Percentiles rank a stretch among this genome's conserved stretches.
These are phyloP conservation scores for Globisporangium mamillatum DNA, from an alignment of 352 stramenopile genomes.

Conservation along the genomic window DNA sequence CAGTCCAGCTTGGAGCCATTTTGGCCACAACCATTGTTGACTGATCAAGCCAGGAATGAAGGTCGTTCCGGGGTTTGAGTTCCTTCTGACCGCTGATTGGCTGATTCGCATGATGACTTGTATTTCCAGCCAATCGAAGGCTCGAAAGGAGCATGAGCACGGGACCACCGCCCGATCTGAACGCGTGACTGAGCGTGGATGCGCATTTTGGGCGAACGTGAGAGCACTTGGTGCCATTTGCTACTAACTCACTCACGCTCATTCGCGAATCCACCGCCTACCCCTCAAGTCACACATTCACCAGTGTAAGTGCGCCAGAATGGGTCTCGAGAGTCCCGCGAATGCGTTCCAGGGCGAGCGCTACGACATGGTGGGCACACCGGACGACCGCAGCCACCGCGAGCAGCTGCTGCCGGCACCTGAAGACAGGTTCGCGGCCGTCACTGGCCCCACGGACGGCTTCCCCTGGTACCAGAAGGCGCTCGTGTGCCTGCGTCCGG, in stretches of 20 bases:
- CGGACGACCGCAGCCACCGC: constrained; percentile 13
- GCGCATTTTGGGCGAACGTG: background rate
- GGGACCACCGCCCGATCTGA: background rate
- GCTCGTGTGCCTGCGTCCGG: constrained; percentile 55
- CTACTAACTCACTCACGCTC: background rate
- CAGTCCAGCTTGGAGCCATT: background rate
- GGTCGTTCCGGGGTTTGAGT: background rate
- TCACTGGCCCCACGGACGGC: constrained; percentile 49
- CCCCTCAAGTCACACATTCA: background rate
- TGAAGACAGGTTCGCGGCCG: constrained; percentile 30
- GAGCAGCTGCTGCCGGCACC: constrained; percentile 31
- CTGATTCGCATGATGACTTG: background rate
- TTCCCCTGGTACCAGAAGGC: constrained; percentile 42
- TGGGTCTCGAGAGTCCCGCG: constrained; percentile 19
- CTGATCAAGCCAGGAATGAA: background rate
- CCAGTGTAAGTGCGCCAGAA: background rate
- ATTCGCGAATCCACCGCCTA: constrained; percentile 4
- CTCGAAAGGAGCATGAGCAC: background rate
- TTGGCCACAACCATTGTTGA: background rate
- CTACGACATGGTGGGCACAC: constrained; percentile 13
- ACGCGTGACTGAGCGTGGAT: background rate
- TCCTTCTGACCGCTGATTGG: background rate
- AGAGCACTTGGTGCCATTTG: background rate
- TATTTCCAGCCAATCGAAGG: background rate
- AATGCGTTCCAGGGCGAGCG: constrained; percentile 20